Evolutionary conservation across 768 basidiomycete species (phyloP), one percentile per base, ranked within the genome.

Genomic region (Agrocybe praecox): DNA sequence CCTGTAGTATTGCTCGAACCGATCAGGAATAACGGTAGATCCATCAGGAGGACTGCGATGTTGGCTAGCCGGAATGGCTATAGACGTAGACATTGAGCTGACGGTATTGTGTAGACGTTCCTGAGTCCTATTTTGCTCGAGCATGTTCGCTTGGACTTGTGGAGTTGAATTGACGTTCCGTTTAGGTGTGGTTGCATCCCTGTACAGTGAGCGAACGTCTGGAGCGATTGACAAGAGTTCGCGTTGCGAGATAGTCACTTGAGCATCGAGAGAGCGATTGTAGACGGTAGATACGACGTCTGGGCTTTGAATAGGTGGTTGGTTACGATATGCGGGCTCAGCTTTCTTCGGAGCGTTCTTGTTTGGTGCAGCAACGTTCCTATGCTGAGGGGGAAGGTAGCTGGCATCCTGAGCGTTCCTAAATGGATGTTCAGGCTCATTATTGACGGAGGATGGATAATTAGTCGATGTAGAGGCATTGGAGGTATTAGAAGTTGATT

Each of bases 281-380:
- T 60, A 58, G 14, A 70, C 60, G 1, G 32, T 56, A 2, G 14
- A 29, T 0, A 55, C 63, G 29, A 64, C 43, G n/a, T 50, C 51
- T 2, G 61, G 32, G 47, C 68, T 56, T 15, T 68, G 60, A 14
- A 67, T 56, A 1, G 65, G 66, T 0, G n/a, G n/a, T n/a, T n/a
- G n/a, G n/a, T n/a, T n/a, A n/a, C n/a, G n/a, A n/a, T n/a, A n/a
- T n/a, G n/a, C 59, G 6, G 61, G 52, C 15, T 64, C 64, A 3
- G 42, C 10, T 19, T 54, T 59, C 23, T 62, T 60, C 5, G 53
- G 42, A 17, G 53, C 46, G 1, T 56, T 36, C 9, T 61, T 51
- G 1, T 58, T 43, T 33, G 34, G 55, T 9, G 59, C 51, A 2
- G 46, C 61, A 34, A 61, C 22, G 47, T 64, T 64, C 0, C 59